Evolutionary conservation across 495 filamentous ascomycete genomes (phyloP).

Genomic region (Niebla homalea): DNA sequence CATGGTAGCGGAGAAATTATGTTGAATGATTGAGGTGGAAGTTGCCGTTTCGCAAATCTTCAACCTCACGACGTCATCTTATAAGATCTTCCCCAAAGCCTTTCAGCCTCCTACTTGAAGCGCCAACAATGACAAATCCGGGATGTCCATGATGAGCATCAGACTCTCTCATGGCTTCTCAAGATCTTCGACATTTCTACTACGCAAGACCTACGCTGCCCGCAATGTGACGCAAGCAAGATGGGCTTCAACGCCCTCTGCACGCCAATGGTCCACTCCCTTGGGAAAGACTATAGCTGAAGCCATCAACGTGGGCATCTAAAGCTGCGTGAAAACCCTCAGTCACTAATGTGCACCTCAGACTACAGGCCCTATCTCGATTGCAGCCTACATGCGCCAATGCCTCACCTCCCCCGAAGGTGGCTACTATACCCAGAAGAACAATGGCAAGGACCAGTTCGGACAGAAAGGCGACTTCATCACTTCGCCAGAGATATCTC

Average conservation of each 20-base stretch:
- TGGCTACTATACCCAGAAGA: conserved; percentile 79
- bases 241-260: conserved; percentile 12
- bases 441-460: conserved; percentile 63
- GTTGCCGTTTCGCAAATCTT: neutral
- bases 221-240: neutral
- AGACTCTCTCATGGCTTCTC: neutral
- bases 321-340: neutral
- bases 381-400: conserved; percentile 96
- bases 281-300: conserved; percentile 70
- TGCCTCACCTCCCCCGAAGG: conserved; percentile 83
- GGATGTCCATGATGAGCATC: no score
- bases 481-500: conserved; percentile 92
- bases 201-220: neutral
- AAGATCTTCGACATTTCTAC: neutral
- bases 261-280: conserved; percentile 71
- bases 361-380: conserved; percentile 77
- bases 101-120: neutral
- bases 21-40: neutral
- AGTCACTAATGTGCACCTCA: conserved; percentile 19
- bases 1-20: neutral
- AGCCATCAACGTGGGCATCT: conserved; percentile 56
- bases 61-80: neutral
- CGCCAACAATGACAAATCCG: no score
- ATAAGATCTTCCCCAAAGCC: neutral
- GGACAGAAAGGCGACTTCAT: conserved; percentile 87